Base-by-base conservation (phyloP, 2,329 filamentous ascomycete genomes). In the Emergomyces orientalis region DNA sequence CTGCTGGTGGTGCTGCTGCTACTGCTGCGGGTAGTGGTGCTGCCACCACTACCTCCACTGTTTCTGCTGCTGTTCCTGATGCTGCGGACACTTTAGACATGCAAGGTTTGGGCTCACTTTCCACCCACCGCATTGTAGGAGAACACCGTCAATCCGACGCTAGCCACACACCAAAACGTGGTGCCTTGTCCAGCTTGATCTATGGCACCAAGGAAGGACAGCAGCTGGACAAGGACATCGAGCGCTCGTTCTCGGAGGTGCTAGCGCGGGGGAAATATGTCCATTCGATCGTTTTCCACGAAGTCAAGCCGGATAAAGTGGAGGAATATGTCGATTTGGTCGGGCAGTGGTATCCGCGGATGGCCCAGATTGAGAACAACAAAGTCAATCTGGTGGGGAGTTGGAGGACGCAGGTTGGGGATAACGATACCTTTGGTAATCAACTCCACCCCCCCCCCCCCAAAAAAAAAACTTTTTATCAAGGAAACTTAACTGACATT, bases 401-500 rank as follows among this genome's bases (percentile, higher is more conserved):
- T 81, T 99, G 94, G 94, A 86, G 93, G 76, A 97, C 92, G 19
- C 94, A 99, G 76, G 92, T 99, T 60, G 94, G 94, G 65, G 93
- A 99, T 71, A 95, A 91, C 74, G 91, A 99, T 73, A 97, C 92
- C 0, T 99, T 99, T 78, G 86, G 92, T 96, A 84, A 37, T 43
- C 9, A n/a, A 45, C 17, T 1, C n/a, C 14, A 13, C 25, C 37
- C 22, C 8, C 14, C 19, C 3, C 17, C 17, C 41, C 17, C 47
- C 47, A 27, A 51, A 27, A 22, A 27, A 17, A 27, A 22, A 43
- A 62, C n/a, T n/a, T n/a, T n/a, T 54, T n/a, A n/a, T 47, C n/a
- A 51, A 22, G 11, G 1, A 69, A 7, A 67, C 59, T 1, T 34
- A 67, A 68, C 73, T 78, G 71, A 77, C 61, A n/a, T 37, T 8